phyloP scores from a whole-genome alignment of 2,329 filamentous ascomycete genomes.

The Claviceps maximensis region DNA sequence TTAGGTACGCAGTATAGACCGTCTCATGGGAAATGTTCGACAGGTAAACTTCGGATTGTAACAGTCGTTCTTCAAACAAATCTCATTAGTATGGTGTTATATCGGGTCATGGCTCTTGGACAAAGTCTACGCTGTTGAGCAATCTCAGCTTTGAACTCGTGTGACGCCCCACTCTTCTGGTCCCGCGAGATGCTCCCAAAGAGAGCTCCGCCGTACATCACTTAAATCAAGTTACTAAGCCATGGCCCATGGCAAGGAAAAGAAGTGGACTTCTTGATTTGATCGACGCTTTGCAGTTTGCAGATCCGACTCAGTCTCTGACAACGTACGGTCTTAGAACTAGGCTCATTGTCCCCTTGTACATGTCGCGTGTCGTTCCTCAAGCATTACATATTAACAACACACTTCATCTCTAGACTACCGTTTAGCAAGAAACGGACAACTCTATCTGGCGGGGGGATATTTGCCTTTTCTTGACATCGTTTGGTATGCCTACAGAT shows the following conservation, averaged over 20 bases:
- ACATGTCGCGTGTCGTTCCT: not conserved
- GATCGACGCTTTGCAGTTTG: too few relatives aligned
- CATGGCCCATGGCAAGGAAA: too few relatives aligned
- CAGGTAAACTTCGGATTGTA: not conserved
- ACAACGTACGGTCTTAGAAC: not conserved
- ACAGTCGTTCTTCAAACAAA: not conserved
- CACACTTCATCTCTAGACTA: not conserved
- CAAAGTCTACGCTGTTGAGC: not conserved
- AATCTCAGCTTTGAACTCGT: not conserved
- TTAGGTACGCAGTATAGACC: not conserved
- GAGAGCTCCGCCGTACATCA: too few relatives aligned
- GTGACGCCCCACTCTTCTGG: not conserved
- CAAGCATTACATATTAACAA: not conserved
- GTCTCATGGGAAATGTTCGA: not conserved
- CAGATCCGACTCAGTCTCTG: not conserved
- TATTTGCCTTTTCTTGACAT: not conserved
- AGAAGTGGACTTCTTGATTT: too few relatives aligned
- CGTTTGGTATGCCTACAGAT: conserved; percentile 35
- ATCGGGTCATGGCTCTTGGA: not conserved
- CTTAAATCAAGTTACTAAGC: too few relatives aligned
- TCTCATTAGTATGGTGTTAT: not conserved
- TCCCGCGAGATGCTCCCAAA: too few relatives aligned
- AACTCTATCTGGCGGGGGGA: not conserved
- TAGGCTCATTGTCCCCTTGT: not conserved
- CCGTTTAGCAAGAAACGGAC: not conserved